Evolutionary conservation across 352 stramenopile genomes (phyloP), one percentile per base, ranked within the genome.

Genomic region (Albugo candida): DNA sequence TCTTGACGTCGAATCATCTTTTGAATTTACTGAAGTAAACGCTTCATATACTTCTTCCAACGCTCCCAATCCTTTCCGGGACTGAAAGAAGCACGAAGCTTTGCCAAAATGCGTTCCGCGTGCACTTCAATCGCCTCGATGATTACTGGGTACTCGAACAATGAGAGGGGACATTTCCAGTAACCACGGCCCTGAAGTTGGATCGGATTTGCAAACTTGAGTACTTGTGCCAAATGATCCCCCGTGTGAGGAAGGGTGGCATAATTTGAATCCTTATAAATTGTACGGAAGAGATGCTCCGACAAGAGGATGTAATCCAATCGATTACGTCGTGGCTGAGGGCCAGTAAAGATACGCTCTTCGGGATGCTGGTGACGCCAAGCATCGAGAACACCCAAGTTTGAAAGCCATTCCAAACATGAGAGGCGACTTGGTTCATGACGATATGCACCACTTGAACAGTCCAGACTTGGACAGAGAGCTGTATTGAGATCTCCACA

Each of bases 251-350:
- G 17, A 24, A 24, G 38, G 38, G 38, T 10, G 3, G 20, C 17
- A 24, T 24, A 43, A 19, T 8, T 43, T 3, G 38, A 43, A 19
- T 19, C 17, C 8, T 24, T 24, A 3, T 43, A 19, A 24, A 43
- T 24, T 19, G 3, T 19, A 24, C 17, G 17, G 38, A 19, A 43
- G 3, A 43, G 8, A 10, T 19, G 20, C 8, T 43, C 38, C 20
- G 38, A 20, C 1, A 59, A 13, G 1, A 59, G 47, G 35, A 62
- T 34, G 54, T 58, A 65, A 40, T 65, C 58, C 0, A 65, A 37
- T 13, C 58, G 46, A 20, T 58, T 55, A n/a, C 51, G 49, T 17
- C 41, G 27, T 16, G 51, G 41, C 13, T 36, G 18, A 12, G 54
- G 54, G 13, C 46, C 47, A 1, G 47, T 41, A 31, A 49, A 53